These are phyloP conservation scores for Eleusine coracana DNA, from an alignment of 176 grass and related monocot species.

Conservation along the genomic window DNA sequence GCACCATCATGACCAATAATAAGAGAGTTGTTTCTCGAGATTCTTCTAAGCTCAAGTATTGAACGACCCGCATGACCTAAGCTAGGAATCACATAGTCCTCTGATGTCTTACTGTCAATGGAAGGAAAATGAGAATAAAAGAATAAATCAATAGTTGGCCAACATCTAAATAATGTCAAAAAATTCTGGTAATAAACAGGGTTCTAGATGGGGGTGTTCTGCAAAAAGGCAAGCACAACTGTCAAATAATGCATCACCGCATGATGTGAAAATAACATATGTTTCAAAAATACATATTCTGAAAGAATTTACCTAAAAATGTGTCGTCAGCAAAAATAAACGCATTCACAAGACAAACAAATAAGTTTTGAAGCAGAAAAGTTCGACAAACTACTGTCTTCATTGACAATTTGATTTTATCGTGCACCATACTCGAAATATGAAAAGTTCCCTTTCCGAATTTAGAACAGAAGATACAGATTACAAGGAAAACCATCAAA, in stretches of 20 bases:
- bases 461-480: neutral
- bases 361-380: neutral
- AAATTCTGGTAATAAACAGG: constrained; percentile 17
- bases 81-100: constrained; percentile 71
- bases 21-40: constrained; percentile 53
- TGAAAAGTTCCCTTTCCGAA: neutral
- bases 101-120: constrained; percentile 59
- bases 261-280: constrained; percentile 4
- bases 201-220: neutral
- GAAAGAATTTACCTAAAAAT: neutral
- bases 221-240: constrained; percentile 24
- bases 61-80: constrained; percentile 51
- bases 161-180: constrained; percentile 26
- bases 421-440: neutral
- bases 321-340: neutral
- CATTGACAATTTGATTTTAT: neutral
- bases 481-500: neutral
- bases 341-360: neutral
- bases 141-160: neutral
- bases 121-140: constrained; percentile 19
- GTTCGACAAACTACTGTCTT: neutral
- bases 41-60: constrained; percentile 76
- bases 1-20: constrained; percentile 83
- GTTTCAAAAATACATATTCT: neutral
- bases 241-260: neutral